Evolutionary conservation across 2,329 filamentous ascomycete species (phyloP).

Genomic region (Eurotiales sp.): DNA sequence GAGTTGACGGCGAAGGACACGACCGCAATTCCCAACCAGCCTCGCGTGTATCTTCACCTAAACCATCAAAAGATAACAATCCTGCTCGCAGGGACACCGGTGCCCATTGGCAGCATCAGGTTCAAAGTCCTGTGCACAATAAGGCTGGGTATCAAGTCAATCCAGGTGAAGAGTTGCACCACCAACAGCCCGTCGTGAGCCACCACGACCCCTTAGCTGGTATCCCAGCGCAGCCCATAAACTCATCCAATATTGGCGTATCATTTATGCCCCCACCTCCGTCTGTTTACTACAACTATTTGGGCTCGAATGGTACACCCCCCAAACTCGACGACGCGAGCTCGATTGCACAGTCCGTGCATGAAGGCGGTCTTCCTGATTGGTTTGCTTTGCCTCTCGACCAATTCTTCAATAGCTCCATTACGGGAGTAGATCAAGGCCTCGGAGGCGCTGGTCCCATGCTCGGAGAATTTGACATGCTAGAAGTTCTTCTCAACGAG

Average conservation of each 20-base stretch:
- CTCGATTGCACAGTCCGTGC: constrained; percentile 19
- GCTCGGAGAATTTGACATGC: constrained; percentile 52
- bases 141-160: constrained; percentile 12
- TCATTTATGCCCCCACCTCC: constrained; percentile 47
- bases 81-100: constrained; percentile 18
- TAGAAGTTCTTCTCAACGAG: constrained; percentile 46
- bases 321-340: constrained; percentile 18
- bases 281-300: constrained; percentile 45
- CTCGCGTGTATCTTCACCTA: constrained; percentile 36
- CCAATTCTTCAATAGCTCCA: constrained; percentile 52
- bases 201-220: constrained; percentile 39
- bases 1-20: constrained; percentile 34
- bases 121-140: constrained; percentile 3
- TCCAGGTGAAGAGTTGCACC: constrained; percentile 9
- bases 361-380: constrained; percentile 42
- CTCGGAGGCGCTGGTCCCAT: constrained; percentile 60
- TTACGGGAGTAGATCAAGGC: constrained; percentile 47
- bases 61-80: constrained; percentile 24
- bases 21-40: constrained; percentile 33
- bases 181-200: constrained; percentile 15
- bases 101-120: constrained; percentile 10
- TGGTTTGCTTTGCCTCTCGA: constrained; percentile 62
- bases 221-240: constrained; percentile 43
- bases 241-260: constrained; percentile 43
- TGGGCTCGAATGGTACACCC: constrained; percentile 34